Base-by-base conservation (phyloP, 441 rosid species). In the Iberis amara region DNA sequence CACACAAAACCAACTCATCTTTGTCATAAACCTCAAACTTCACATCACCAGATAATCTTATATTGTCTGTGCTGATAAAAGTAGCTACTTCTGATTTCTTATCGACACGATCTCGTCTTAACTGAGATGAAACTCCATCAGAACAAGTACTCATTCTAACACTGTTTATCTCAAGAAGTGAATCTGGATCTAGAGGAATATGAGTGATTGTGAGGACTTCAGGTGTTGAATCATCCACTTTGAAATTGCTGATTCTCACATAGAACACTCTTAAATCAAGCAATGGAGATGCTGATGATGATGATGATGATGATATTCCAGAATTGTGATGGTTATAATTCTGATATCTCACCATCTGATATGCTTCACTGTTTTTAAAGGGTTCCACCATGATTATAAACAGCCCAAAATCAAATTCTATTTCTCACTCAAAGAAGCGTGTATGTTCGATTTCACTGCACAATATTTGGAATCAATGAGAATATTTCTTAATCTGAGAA, bases 181-280 rank as follows among this genome's bases (percentile, higher is more conserved):
- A 66, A 42, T 79, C 71, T 2, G 55, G 85, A 65, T 69, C 74
- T 24, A 78, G 56, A 15, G 80, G 88, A 7, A 76, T 65, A 55
- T 81, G 84, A 64, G 73, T 81, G 48, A 79, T 30, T 0, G 72
- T 75, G 26, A 81, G 82, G 47, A 39, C 47, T 50, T 69, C 68
- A 9, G 88, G 82, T 10, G 80, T 67, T 1, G 84, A 71, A 65
- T 68, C 75, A 67, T 76, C 80, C 24, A 72, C 77, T 62, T 76
- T 78, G 24, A 76, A 79, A 59, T 73, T 76, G 68, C 80, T 73
- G 37, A 76, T 53, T 60, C 82, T 75, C 14, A 79, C 80, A 63
- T 75, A 81, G 57, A 81, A 76, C 39, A 81, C 82, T 68, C 80
- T 76, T 59, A 81, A 39, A 67, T 79, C 82, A 0, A 81, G 75